Evolutionary conservation across 768 basidiomycete genomes (phyloP), one percentile per base, ranked within the genome.

Genomic region (Kondoa subrosea): DNA sequence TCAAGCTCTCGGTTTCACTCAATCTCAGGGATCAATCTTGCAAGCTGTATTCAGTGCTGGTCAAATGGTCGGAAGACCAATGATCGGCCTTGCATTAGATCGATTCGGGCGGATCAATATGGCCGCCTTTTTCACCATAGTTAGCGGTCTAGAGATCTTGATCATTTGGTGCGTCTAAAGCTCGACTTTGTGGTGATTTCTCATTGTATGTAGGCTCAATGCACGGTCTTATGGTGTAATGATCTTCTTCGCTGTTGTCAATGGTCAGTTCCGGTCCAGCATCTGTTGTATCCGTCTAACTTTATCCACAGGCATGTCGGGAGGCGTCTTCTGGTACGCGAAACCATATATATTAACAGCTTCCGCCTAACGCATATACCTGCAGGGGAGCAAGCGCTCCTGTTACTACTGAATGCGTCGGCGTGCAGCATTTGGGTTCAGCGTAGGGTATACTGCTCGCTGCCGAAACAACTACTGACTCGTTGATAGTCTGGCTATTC

Each of bases 71-170:
- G 40, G 40, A 8, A 74, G 77, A 30, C 77, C 77, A 1, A 29
- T 71, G 17, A 74, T 70, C 63, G 77, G 77, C 14, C 68, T 71
- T 27, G 68, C 70, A 32, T 66, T 77, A 30, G 77, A 78, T 67
- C 65, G 69, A 17, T 71, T 72, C n/a, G 77, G 77, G 2, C 60
- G 76, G 12, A 69, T 78, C 68, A 78, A 77, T 67, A 71, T 75
- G 56, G 40, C 40, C 21, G 40, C 40, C 40, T 8, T 21, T 50
- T 50, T 8, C 21, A 50, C 40, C 40, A 50, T 50, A 21, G 21
- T 50, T 8, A 50, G 40, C 21, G 40, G 40, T 8, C 21, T 50
- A 21, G 21, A 8, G 8, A 50, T 50, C 21, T 50, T 50, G 40
- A 8, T 8, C 40, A 50, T 50, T 21, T 50, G 40, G 40, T 50